Evolutionary conservation across 805 yeast genomes (phyloP).

Genomic region (Suhomyces canberraensis): DNA sequence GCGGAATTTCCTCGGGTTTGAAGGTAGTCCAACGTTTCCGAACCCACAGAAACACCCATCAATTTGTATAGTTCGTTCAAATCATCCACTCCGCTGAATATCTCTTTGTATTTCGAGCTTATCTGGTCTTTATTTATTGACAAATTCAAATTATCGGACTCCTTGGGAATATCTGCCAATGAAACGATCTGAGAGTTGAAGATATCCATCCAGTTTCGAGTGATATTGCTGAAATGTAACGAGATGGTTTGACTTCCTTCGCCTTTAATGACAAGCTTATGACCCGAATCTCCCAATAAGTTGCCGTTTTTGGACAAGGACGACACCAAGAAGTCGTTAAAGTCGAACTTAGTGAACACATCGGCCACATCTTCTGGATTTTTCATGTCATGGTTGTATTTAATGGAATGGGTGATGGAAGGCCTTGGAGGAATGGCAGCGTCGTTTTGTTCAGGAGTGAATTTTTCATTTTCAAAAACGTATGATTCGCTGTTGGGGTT

Average conservation of each 20-base stretch:
- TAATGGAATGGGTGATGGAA: conserved; percentile 8
- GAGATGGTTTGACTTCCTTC: conserved; percentile 14
- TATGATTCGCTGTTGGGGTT: conserved; percentile 26
- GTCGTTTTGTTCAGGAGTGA: conserved; percentile 26
- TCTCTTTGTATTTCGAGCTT: background rate
- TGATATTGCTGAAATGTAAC: conserved; percentile 26
- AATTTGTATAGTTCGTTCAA: conserved; percentile 4
- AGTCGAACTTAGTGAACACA: conserved; percentile 24
- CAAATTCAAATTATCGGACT: background rate
- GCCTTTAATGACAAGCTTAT: conserved; percentile 19
- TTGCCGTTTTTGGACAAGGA: conserved; percentile 26
- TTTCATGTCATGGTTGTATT: conserved; percentile 25
- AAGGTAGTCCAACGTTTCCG: background rate
- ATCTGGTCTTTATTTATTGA: background rate
- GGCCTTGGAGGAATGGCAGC: conserved; percentile 36
- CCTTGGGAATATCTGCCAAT: conserved; percentile 11
- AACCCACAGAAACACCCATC: background rate
- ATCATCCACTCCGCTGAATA: background rate
- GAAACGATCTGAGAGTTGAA: conserved; percentile 19
- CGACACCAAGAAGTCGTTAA: conserved; percentile 30
- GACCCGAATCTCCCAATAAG: conserved; percentile 24
- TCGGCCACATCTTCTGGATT: conserved; percentile 36
- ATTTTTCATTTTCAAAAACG: conserved; percentile 26
- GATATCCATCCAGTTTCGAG: conserved; percentile 27
- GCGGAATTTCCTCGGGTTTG: background rate